Conservation (phyloP, 176 grass and related monocot species). For the Zea luxurians region DNA sequence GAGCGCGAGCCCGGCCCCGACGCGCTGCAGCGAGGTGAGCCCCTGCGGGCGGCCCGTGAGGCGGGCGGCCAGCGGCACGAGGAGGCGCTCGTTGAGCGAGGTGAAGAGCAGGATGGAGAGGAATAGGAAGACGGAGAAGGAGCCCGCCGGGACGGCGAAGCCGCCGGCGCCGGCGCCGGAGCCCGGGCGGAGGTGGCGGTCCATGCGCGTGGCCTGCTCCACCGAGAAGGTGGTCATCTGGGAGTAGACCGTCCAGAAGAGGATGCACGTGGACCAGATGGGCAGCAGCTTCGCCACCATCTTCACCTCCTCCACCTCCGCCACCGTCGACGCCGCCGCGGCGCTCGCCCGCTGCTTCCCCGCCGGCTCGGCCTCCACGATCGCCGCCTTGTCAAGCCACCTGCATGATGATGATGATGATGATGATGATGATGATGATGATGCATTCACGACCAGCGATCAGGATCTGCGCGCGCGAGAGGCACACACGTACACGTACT, state of each 20-base stretch:
- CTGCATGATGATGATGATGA: conserved; percentile 24
- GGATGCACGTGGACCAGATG: conserved; percentile 69
- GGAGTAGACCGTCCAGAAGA: conserved; percentile 68
- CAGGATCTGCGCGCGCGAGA: no score
- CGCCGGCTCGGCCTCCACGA: conserved; percentile 37
- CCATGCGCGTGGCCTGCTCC: conserved; percentile 68
- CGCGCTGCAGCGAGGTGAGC: conserved; percentile 65
- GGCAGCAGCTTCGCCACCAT: conserved; percentile 67
- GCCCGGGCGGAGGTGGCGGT: conserved; percentile 36
- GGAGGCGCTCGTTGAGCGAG: conserved; percentile 65
- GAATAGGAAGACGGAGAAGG: conserved; percentile 76
- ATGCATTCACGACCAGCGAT: no score
- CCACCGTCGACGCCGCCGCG: conserved; percentile 40
- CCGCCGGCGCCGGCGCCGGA: background rate
- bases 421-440: background rate
- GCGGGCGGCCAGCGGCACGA: conserved; percentile 57
- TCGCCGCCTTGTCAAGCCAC: conserved; percentile 67
- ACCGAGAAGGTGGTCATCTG: conserved; percentile 75
- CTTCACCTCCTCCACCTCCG: conserved; percentile 80
- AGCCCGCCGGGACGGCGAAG: conserved; percentile 62
- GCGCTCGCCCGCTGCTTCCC: conserved; percentile 1
- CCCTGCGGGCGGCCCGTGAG: conserved; percentile 58
- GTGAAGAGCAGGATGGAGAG: conserved; percentile 75
- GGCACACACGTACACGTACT: no score
- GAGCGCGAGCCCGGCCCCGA: conserved; percentile 50